These are phyloP conservation scores for Tieghemostelium lacteum DNA, from an alignment of 78 protist species.

Conservation along the genomic window DNA sequence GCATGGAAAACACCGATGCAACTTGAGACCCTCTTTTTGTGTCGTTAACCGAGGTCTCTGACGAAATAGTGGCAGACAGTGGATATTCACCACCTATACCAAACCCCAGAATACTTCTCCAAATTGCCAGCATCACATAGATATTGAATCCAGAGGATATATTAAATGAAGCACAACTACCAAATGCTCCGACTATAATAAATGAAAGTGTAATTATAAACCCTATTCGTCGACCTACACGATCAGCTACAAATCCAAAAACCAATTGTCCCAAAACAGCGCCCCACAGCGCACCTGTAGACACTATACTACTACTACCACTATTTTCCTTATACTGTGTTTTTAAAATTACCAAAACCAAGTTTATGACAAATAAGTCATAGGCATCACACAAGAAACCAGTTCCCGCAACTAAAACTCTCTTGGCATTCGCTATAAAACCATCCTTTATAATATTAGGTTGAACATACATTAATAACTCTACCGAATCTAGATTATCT, in stretches of 20 bases:
- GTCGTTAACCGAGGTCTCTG: slow-evolving; percentile 45
- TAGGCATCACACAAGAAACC: slow-evolving; percentile 85
- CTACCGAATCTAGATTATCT: not conserved
- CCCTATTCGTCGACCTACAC: slow-evolving; percentile 66
- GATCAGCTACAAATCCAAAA: slow-evolving; percentile 82
- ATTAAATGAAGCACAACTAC: slow-evolving; percentile 29
- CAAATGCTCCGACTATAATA: slow-evolving; percentile 75
- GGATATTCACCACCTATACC: slow-evolving; percentile 95
- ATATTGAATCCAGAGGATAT: slow-evolving; percentile 22
- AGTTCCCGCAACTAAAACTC: slow-evolving; percentile 25
- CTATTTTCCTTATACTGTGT: slow-evolving; percentile 10
- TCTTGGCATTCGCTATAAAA: not conserved
- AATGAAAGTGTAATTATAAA: slow-evolving; percentile 60
- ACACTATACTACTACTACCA: slow-evolving; percentile 20
- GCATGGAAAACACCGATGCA: slow-evolving; percentile 86
- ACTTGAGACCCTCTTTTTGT: slow-evolving; percentile 68
- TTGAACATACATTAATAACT: not conserved
- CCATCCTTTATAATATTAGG: not conserved
- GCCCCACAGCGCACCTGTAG: slow-evolving; percentile 78
- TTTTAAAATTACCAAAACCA: slow-evolving; percentile 40
- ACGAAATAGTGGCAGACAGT: slow-evolving; percentile 81
- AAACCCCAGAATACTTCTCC: slow-evolving; percentile 86
- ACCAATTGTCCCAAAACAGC: slow-evolving; percentile 76
- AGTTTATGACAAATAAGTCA: slow-evolving; percentile 80
- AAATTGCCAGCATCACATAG: slow-evolving; percentile 62